phyloP scores from a whole-genome alignment of 2,329 filamentous ascomycete species.

The Claviceps cyperi region DNA sequence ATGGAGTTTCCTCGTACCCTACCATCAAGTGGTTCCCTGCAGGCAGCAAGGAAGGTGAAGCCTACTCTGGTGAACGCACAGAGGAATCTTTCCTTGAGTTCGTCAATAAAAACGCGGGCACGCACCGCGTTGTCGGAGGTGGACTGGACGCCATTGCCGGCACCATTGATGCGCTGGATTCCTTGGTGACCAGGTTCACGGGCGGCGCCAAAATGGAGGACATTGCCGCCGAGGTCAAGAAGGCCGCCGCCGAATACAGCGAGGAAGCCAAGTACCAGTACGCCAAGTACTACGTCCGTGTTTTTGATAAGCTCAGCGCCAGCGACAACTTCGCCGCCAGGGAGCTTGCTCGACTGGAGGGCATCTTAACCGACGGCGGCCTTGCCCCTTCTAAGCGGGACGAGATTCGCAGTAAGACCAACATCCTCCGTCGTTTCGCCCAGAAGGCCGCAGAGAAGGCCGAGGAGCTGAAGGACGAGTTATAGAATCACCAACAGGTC shows the following conservation, averaged over 20 bases:
- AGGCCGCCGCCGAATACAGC: conserved; percentile 51
- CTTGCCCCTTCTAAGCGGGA: conserved; percentile 76
- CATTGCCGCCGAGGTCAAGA: conserved; percentile 56
- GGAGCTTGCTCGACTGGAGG: conserved; percentile 68
- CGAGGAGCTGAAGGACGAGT: conserved; percentile 34
- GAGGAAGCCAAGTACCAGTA: conserved; percentile 55
- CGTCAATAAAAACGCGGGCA: conserved; percentile 80
- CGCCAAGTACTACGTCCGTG: conserved; percentile 85
- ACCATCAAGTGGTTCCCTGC: conserved; percentile 97
- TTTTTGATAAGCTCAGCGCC: conserved; percentile 69
- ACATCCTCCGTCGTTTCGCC: conserved; percentile 71
- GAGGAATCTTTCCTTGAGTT: conserved; percentile 67
- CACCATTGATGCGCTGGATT: conserved; percentile 66
- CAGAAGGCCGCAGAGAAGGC: conserved; percentile 40
- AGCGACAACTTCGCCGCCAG: conserved; percentile 71
- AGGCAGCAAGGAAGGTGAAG: conserved; percentile 56
- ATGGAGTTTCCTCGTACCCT: conserved; percentile 75
- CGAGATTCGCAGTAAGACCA: conserved; percentile 72
- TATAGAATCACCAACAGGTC: conserved; percentile 15
- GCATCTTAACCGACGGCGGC: conserved; percentile 73
- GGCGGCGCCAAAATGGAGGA: conserved; percentile 47
- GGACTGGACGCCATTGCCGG: conserved; percentile 66
- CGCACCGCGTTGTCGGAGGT: conserved; percentile 70
- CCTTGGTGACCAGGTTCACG: conserved; percentile 59
- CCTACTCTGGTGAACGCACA: conserved; percentile 61